These are phyloP conservation scores for Pistacia atlantica DNA, from an alignment of 345 rosid genomes.

Conservation along the genomic window DNA sequence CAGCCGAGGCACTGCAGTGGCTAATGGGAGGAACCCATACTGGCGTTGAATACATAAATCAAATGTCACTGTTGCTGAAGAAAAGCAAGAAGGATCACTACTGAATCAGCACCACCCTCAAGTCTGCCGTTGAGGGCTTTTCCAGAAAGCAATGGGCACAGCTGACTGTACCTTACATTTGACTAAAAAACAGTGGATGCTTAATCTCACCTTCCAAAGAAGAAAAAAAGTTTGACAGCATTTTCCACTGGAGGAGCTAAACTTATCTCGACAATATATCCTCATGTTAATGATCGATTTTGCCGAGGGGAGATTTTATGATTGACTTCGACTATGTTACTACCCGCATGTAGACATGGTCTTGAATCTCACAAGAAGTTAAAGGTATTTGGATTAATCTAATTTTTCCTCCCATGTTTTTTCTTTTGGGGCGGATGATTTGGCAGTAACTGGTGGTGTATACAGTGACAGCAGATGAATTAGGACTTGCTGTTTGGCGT, in stretches of 20 bases:
- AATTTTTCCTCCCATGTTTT: neutral
- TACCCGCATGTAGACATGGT: neutral
- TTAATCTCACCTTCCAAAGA: neutral
- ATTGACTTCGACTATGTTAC: neutral
- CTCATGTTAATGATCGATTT: neutral
- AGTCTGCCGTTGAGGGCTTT: neutral
- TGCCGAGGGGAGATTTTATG: neutral
- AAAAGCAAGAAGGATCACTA: conserved; percentile 69
- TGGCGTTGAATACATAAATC: conserved; percentile 49
- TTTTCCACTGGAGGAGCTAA: neutral
- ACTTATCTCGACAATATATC: neutral
- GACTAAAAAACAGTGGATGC: neutral
- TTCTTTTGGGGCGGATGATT: conserved; percentile 6
- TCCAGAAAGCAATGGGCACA: neutral
- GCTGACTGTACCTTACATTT: neutral
- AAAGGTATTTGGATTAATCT: neutral
- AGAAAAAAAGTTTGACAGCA: neutral
- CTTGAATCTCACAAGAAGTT: neutral
- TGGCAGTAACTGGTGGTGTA: neutral
- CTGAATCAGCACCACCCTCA: conserved; percentile 22
- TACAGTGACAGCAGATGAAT: neutral
- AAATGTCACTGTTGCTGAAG: conserved; percentile 73
- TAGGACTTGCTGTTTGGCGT: no score
- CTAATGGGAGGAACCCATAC: conserved; percentile 57
- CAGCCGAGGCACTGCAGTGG: conserved; percentile 87